Percentiles rank a stretch among this genome's conserved stretches.
These are phyloP conservation scores for Dipodascus albidus DNA, from an alignment of 805 yeast species.

Conservation along the genomic window DNA sequence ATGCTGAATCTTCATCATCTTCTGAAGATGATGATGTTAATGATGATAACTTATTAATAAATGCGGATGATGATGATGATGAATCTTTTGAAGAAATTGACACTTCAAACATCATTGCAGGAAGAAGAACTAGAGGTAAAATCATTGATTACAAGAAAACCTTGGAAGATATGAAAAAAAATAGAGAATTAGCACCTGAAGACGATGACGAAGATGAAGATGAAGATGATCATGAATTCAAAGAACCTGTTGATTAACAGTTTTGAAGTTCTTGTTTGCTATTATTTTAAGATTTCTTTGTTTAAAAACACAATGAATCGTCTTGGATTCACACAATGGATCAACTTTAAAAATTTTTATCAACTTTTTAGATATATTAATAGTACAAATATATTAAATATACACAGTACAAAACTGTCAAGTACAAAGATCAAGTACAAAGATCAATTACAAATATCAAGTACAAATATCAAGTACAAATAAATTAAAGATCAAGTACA, in stretches of 20 bases:
- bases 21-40: constrained; percentile 36
- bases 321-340: too few relatives aligned
- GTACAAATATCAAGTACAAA: too few relatives aligned
- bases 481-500: too few relatives aligned
- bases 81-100: constrained; percentile 76
- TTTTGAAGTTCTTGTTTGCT: not conserved
- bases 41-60: constrained; percentile 25
- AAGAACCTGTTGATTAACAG: constrained; percentile 23
- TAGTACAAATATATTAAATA: too few relatives aligned
- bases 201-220: constrained; percentile 33
- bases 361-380: too few relatives aligned
- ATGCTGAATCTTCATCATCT: constrained; percentile 33
- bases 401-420: too few relatives aligned
- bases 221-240: constrained; percentile 42
- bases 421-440: too few relatives aligned
- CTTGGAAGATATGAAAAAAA: constrained; percentile 53
- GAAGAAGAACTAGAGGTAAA: constrained; percentile 79
- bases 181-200: constrained; percentile 30
- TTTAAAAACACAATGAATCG: constrained; percentile 2
- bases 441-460: too few relatives aligned
- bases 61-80: constrained; percentile 47
- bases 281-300: not conserved
- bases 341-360: too few relatives aligned
- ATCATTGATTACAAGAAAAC: constrained; percentile 78
- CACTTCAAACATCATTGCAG: constrained; percentile 67